phyloP scores from a whole-genome alignment of 192 early-diverging fungal species.

The Podochytrium sp. region DNA sequence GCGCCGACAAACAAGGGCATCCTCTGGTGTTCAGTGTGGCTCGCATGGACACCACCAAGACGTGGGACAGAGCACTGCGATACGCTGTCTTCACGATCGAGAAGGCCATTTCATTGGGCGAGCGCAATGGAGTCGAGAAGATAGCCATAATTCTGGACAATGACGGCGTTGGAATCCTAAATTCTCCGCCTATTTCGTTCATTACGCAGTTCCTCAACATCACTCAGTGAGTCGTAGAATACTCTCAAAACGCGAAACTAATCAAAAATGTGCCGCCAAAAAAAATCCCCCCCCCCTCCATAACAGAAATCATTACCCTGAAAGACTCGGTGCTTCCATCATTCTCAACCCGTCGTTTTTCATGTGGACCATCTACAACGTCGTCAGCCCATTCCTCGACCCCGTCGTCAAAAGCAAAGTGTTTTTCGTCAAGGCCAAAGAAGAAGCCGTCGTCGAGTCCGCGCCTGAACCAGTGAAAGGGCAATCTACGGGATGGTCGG shows the following conservation, averaged over 20 bases:
- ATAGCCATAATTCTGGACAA: conserved; percentile 84
- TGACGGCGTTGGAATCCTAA: conserved; percentile 71
- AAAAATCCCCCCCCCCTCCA: too few relatives aligned
- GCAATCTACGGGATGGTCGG: not conserved
- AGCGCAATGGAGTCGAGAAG: conserved; percentile 68
- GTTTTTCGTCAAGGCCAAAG: conserved; percentile 67
- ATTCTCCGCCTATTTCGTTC: conserved; percentile 54
- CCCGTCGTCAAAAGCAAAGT: conserved; percentile 87
- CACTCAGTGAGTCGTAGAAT: conserved; percentile 41
- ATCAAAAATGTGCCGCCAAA: too few relatives aligned
- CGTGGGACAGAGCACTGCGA: conserved; percentile 68
- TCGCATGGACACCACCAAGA: conserved; percentile 73
- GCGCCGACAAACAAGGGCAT: conserved; percentile 75
- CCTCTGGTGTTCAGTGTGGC: conserved; percentile 72
- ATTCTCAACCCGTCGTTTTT: conserved; percentile 83
- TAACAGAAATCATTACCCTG: conserved; percentile 81
- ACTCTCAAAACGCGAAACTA: not conserved
- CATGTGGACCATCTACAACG: conserved; percentile 78
- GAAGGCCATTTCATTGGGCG: conserved; percentile 62
- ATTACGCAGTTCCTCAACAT: conserved; percentile 67
- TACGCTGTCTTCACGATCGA: conserved; percentile 82
- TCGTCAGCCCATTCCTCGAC: conserved; percentile 86
- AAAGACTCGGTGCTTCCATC: conserved; percentile 65
- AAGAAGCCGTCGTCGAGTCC: not conserved
- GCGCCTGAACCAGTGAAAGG: not conserved